Percentiles rank a stretch among this genome's conserved stretches.
Evolutionary conservation across 2,329 filamentous ascomycete species (phyloP).

Genomic region (Botrytis tulipae): DNA sequence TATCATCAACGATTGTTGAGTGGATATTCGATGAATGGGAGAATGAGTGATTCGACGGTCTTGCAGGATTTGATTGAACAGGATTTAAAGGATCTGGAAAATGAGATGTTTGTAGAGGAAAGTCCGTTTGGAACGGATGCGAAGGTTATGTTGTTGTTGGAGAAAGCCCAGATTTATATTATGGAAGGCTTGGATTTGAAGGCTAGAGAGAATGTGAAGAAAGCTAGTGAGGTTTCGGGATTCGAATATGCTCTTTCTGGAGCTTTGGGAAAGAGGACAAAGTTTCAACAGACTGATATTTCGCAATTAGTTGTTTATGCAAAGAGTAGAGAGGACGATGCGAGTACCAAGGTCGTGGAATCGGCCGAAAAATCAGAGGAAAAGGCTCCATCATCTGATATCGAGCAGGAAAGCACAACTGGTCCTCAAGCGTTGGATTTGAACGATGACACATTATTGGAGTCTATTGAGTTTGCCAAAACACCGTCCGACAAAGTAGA

Average conservation of each 20-base stretch:
- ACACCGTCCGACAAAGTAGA: constrained; percentile 43
- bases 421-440: constrained; percentile 70
- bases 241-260: constrained; percentile 84
- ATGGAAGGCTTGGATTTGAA: constrained; percentile 78
- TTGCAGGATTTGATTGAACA: constrained; percentile 60
- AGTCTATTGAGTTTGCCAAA: constrained; percentile 77
- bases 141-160: constrained; percentile 72
- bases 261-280: constrained; percentile 79
- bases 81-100: constrained; percentile 51
- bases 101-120: constrained; percentile 42
- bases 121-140: constrained; percentile 46
- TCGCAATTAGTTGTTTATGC: constrained; percentile 92
- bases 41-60: constrained; percentile 55
- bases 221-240: constrained; percentile 63
- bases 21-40: constrained; percentile 30
- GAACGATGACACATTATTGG: constrained; percentile 90
- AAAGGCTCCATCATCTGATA: constrained; percentile 26
- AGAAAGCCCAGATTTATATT: constrained; percentile 79
- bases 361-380: constrained; percentile 27
- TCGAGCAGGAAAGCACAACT: constrained; percentile 40
- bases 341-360: constrained; percentile 19
- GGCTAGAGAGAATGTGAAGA: constrained; percentile 67
- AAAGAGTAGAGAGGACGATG: constrained; percentile 56
- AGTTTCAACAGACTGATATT: constrained; percentile 73
- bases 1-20: constrained; percentile 65